A percentile compares a stretch with the other conserved stretches of the same genome.
Evolutionary conservation across 768 basidiomycete species (phyloP).

Genomic region (Xerocomus spinulosus): DNA sequence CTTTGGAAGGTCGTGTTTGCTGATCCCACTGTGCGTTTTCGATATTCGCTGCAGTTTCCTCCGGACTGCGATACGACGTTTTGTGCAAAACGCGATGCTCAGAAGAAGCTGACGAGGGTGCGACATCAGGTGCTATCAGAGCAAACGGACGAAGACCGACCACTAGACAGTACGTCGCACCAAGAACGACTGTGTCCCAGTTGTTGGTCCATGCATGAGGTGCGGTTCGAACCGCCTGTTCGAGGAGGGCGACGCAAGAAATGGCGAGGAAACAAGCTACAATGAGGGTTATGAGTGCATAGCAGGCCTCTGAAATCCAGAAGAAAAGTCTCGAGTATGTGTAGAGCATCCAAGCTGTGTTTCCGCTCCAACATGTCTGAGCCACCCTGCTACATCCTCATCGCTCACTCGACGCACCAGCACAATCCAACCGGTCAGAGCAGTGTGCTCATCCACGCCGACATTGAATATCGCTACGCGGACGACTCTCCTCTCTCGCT

Average conservation of each 20-base stretch:
- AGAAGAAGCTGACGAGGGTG: conserved; percentile 41
- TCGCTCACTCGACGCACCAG: conserved; percentile 51
- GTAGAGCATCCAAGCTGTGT: conserved; percentile 16
- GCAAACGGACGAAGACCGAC: conserved; percentile 40
- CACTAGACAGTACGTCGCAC: conserved; percentile 65
- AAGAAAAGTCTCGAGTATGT: conserved; percentile 38
- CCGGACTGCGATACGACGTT: conserved; percentile 64
- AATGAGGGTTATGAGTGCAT: conserved; percentile 48
- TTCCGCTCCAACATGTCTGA: conserved; percentile 16
- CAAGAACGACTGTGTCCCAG: conserved; percentile 64
- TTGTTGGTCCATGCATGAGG: conserved; percentile 56
- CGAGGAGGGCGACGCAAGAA: conserved; percentile 60
- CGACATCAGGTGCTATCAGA: neutral
- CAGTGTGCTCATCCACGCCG: conserved; percentile 49
- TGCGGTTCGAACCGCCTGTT: conserved; percentile 68
- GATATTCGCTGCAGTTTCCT: conserved; percentile 63
- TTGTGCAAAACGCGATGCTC: conserved; percentile 60
- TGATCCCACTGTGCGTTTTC: conserved; percentile 50
- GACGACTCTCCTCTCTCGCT: conserved; percentile 71
- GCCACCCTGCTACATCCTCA: conserved; percentile 65
- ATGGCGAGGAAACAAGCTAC: conserved; percentile 53
- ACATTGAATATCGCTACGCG: conserved; percentile 76
- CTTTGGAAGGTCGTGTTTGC: conserved; percentile 55
- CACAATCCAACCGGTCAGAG: conserved; percentile 36
- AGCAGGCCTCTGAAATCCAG: conserved; percentile 52